Evolutionary conservation across 768 basidiomycete genomes (phyloP), one percentile per base, ranked within the genome.

Genomic region (Naganishia friedmannii): DNA sequence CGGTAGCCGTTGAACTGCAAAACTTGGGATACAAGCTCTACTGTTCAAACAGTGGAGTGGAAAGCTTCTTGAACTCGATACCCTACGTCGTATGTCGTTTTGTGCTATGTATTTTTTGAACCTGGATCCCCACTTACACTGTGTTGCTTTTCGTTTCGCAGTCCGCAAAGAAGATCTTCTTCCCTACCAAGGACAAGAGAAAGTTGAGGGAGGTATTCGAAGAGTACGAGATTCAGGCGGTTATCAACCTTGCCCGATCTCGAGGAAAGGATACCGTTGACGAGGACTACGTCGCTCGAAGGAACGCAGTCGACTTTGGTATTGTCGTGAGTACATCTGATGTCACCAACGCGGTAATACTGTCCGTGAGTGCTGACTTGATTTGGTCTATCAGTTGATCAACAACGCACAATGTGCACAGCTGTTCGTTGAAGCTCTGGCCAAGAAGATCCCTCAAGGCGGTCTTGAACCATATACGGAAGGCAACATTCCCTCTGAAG

Each of bases 241-340:
- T 99, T 53, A 88, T 98, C 82, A 97, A 98, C 83, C 85, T 99
- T 65, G 89, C 95, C 13, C 87, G 88, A 76, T 83, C 86, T 67
- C 88, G 93, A 7, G 94, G 89, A 39, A 83, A 83, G 51, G 87
- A 88, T 75, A 87, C 88, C 15, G 84, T 87, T 15, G 96, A 98
- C 78, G 92, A 97, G 78, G 93, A 98, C 76, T 99, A 99, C 76
- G 94, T 97, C 56, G 95, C 96, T 67, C 87, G 96, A 78, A 90
- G 93, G 73, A 94, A 94, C 79, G 92, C 93, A 66, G 92, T 95
- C 66, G 94, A 98, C 83, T 98, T 97, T 73, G 96, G 96, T 70
- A 81, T 97, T 68, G 78, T 77, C 19, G 77, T 79, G 53, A 75
- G 78, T 75, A 19, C n/a, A 28, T 17, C 34, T 13, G 17, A 67